Base-by-base conservation (phyloP, 1,284 basidiomycete species). In the Papiliotrema fonsecae region DNA sequence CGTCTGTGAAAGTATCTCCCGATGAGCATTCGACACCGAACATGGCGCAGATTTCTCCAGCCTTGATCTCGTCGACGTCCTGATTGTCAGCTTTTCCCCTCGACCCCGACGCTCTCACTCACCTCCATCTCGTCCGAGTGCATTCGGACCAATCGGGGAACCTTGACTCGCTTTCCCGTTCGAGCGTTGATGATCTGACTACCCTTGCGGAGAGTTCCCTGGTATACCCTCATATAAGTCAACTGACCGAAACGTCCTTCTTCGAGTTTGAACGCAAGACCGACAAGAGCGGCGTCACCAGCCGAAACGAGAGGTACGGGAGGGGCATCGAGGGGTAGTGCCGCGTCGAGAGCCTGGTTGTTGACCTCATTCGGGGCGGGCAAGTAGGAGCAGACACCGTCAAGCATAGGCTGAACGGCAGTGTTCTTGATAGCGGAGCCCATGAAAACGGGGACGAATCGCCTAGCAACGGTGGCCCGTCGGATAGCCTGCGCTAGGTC, bases 1-100 rank as follows among this genome's bases (percentile, higher is more conserved):
- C 91, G 69, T 94, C 91, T 0, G 90, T 97, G 75, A 99, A 98
- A 0, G 96, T 97, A 76, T 99, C 96, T 32, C 96, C 96, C 16
- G 90, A 91, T 0, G 93, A 92, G 72, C 96, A 99, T 61, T 99
- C 96, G 42, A 99, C 92, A 66, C 96, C 96, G 62, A 99, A 99
- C 76, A 97, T 97, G 46, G 96, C 96, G 69, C 96, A 98, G 58
- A 99, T 99, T 78, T 99, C 96, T 49, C 96, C 96, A n/a, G 94
- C 89, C 0, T 90, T 90, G 60, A 99, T 88, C 32, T 83, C 82
- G 39, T 94, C 87, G 51, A 98, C 87, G 63, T 99, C 96, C 84
- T 87, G 24, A 4, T 19, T 2, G 48, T 52, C 44, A 55, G 54
- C 22, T 22, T 39, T 31, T 25, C 4, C 11, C 9, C n/a, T 37